phyloP scores from a whole-genome alignment of 768 basidiomycete species.

The Roridomyces roridus region DNA sequence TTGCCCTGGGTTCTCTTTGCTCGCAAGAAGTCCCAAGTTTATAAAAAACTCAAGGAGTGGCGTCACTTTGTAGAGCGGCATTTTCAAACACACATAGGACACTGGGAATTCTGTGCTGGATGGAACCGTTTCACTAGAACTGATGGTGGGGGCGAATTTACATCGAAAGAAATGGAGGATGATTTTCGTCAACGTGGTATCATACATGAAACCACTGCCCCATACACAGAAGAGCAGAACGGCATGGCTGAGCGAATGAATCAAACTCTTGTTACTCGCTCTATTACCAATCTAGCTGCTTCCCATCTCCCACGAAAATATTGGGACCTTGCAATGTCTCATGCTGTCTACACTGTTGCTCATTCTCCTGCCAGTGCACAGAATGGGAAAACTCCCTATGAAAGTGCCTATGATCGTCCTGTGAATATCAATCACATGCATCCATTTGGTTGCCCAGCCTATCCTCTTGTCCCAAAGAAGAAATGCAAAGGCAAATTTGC shows the following conservation, averaged over 20 bases:
- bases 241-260: conserved; percentile 31
- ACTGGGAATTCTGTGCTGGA: neutral
- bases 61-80: neutral
- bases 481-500: conserved; percentile 11
- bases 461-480: conserved; percentile 27
- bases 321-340: conserved; percentile 13
- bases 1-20: conserved; percentile 1
- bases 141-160: conserved; percentile 33
- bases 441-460: conserved; percentile 30
- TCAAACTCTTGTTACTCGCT: conserved; percentile 18
- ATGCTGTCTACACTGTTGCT: conserved; percentile 25
- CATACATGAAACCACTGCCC: conserved; percentile 24
- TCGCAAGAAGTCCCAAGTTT: conserved; percentile 3
- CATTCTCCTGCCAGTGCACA: neutral
- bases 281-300: conserved; percentile 15
- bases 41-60: neutral
- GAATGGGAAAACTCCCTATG: neutral
- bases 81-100: neutral
- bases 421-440: conserved; percentile 21
- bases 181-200: conserved; percentile 23
- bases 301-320: conserved; percentile 8
- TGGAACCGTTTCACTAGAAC: neutral
- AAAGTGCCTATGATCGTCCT: neutral
- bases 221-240: conserved; percentile 31
- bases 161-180: conserved; percentile 13